Conservation (phyloP, 352 stramenopile genomes). For the Plasmopara viticola region DNA sequence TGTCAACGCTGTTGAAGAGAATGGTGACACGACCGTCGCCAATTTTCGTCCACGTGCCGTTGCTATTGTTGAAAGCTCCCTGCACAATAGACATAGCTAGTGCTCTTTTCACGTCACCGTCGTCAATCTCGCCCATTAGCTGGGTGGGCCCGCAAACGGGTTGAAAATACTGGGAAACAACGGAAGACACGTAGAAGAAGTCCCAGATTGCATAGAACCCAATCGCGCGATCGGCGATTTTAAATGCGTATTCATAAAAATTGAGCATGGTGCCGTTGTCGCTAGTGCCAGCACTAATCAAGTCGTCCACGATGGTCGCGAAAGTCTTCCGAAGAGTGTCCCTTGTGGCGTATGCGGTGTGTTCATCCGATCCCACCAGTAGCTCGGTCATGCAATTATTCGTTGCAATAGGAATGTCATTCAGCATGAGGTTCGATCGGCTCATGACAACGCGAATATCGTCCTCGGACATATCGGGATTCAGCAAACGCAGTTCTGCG, state of each 20-base stretch:
- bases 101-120: constrained; percentile 33
- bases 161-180: constrained; percentile 43
- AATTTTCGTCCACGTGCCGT: constrained; percentile 27
- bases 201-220: constrained; percentile 37
- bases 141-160: constrained; percentile 36
- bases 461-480: constrained; percentile 24
- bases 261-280: constrained; percentile 26
- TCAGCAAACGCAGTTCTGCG: constrained; percentile 16
- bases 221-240: constrained; percentile 36
- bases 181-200: constrained; percentile 31
- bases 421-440: constrained; percentile 38
- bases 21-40: constrained; percentile 29
- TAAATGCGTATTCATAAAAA: constrained; percentile 30
- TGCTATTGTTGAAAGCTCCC: constrained; percentile 34
- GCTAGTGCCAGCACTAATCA: constrained; percentile 33
- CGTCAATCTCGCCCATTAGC: constrained; percentile 38
- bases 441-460: constrained; percentile 30
- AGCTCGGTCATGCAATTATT: constrained; percentile 36
- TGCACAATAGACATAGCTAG: constrained; percentile 34
- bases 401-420: constrained; percentile 41
- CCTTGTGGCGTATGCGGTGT: constrained; percentile 23
- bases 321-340: constrained; percentile 45
- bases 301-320: constrained; percentile 33
- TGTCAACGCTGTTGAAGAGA: constrained; percentile 32
- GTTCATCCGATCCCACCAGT: constrained; percentile 12